These are phyloP conservation scores for Phytophthora kernoviae DNA, from an alignment of 352 stramenopile genomes.

Conservation along the genomic window DNA sequence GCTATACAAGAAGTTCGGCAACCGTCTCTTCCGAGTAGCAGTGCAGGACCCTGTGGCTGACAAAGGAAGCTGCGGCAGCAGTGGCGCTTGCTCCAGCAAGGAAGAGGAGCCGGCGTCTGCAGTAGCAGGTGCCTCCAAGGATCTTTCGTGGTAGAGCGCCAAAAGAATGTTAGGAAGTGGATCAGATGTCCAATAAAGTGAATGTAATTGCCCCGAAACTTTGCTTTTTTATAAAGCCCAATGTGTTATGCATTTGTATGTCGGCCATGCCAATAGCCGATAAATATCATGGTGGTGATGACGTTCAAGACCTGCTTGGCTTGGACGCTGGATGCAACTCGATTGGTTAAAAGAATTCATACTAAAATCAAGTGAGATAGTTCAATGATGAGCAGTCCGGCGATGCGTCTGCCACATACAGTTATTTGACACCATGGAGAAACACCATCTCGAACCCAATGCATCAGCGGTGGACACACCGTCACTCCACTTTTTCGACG, in stretches of 20 bases:
- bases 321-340: background rate
- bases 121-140: conserved; percentile 42
- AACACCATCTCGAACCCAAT: conserved; percentile 1
- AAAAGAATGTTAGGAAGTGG: conserved; percentile 4
- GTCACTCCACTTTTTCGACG: conserved; percentile 9
- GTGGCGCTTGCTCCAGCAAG: conserved; percentile 43
- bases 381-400: conserved; percentile 17
- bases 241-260: no score
- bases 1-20: conserved; percentile 88
- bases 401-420: background rate
- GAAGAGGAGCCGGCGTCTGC: conserved; percentile 33
- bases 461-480: conserved; percentile 13
- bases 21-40: conserved; percentile 84
- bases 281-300: no score
- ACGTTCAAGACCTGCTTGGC: no score
- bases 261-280: no score
- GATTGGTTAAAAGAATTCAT: background rate
- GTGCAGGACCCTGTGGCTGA: conserved; percentile 61
- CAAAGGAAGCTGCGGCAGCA: conserved; percentile 43
- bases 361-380: background rate
- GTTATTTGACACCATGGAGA: background rate
- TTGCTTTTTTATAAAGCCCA: background rate
- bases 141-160: conserved; percentile 66
- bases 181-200: conserved; percentile 2
- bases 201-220: background rate